A percentile compares a stretch with the other conserved stretches of the same genome.
Conservation (phyloP, 257 asterid species). For the Agastache rugosa region DNA sequence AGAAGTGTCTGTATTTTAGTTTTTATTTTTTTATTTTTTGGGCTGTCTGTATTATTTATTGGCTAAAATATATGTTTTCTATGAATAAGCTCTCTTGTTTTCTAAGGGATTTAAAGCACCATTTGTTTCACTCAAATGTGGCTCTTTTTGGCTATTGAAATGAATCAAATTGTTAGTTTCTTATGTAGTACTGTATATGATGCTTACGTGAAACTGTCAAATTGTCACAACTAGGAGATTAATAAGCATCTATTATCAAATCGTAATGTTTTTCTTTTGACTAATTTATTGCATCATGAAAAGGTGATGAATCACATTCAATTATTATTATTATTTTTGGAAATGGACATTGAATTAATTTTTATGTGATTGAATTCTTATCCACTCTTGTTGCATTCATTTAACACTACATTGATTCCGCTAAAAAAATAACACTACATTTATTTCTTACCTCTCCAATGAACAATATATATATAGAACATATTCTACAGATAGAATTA, state of each 20-base stretch:
- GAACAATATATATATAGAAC: not conserved
- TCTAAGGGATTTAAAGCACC: too few relatives aligned
- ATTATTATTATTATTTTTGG: too few relatives aligned
- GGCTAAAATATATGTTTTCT: too few relatives aligned
- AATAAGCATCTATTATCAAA: not conserved
- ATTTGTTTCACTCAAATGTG: too few relatives aligned
- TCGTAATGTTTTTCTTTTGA: not conserved
- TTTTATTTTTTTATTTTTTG: not conserved
- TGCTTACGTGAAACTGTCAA: too few relatives aligned
- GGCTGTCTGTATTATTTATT: not conserved
- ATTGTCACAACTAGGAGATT: too few relatives aligned
- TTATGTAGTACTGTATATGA: too few relatives aligned
- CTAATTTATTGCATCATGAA: slow-evolving; percentile 6
- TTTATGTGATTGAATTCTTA: not conserved
- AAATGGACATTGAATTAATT: too few relatives aligned
- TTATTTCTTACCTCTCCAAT: not conserved
- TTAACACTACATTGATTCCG: not conserved
- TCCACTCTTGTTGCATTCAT: not conserved
- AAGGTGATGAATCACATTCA: not conserved
- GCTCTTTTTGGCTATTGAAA: too few relatives aligned
- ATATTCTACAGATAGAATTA: too few relatives aligned
- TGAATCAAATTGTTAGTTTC: too few relatives aligned
- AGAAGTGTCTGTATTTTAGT: not conserved
- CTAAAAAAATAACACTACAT: not conserved
- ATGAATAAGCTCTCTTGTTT: too few relatives aligned